Base-by-base conservation (phyloP, 2,329 filamentous ascomycete genomes). In the Ascochyta clinopodiicola region DNA sequence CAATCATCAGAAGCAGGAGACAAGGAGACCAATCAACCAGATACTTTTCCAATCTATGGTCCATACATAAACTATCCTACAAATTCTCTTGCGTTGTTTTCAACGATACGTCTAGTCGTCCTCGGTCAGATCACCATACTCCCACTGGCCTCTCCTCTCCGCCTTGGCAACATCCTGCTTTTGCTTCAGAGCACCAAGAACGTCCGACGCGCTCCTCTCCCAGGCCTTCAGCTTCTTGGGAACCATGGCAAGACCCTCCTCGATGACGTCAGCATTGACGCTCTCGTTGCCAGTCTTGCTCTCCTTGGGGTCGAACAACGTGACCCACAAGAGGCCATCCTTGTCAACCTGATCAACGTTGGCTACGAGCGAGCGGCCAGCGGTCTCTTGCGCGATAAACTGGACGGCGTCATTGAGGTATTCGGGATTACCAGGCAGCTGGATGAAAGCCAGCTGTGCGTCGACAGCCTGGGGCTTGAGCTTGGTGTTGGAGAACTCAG, bases 51-150 rank as follows among this genome's bases (percentile, higher is more conserved):
- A 50, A 43, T 38, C 47, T 39, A 12, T 44, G 19, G 43, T 51
- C 43, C 47, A 38, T 56, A 56, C 52, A 56, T 35, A 36, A 15
- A 9, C 45, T 56, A 56, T 56, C 46, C 42, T 56, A 50, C 52
- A 50, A 42, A 50, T 50, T 22, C 46, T 19, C 22, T 21, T 24
- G 32, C 40, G 31, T 37, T 32, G 9, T 42, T 37, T 38, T 55
- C 49, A 40, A 61, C 56, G 31, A 53, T 25, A 37, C 44, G 36
- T 24, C 51, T 66, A 66, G 44, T 69, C 60, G 56, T 75, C 73
- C 64, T 96, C 93, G 13, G 92, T 96, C 71, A 96, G 83, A 75
- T 98, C 95, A 66, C 95, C 95, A 77, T 98, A 99, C 84, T 99
- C 95, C 93, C 94, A 99, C 85, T 96, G 95, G 38, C 95, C 95